phyloP scores from a whole-genome alignment of 345 rosid genomes.

The Garcia nutans region DNA sequence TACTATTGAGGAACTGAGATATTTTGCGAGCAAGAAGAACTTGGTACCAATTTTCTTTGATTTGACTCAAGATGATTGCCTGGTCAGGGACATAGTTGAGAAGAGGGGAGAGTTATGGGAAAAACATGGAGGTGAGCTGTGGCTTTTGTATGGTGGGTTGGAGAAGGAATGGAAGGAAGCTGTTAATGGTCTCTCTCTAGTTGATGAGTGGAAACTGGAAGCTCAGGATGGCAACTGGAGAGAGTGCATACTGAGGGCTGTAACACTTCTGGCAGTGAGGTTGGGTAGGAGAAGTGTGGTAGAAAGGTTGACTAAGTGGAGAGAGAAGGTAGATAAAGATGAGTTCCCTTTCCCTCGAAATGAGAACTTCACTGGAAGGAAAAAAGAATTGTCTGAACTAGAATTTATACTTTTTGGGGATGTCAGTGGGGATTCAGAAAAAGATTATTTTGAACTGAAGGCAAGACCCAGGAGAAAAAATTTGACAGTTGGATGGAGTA shows the following conservation, averaged over 20 bases:
- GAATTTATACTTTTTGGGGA: slow-evolving; percentile 91
- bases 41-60: slow-evolving; percentile 89
- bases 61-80: slow-evolving; percentile 73
- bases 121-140: slow-evolving; percentile 81
- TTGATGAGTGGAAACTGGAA: slow-evolving; percentile 89
- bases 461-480: slow-evolving; percentile 76
- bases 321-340: slow-evolving; percentile 73
- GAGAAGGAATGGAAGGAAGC: slow-evolving; percentile 98
- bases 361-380: slow-evolving; percentile 79
- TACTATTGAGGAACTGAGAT: slow-evolving; percentile 82
- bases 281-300: slow-evolving; percentile 91
- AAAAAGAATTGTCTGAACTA: slow-evolving; percentile 82
- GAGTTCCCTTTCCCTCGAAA: slow-evolving; percentile 88
- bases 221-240: slow-evolving; percentile 93
- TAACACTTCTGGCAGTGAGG: slow-evolving; percentile 65
- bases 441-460: slow-evolving; percentile 82
- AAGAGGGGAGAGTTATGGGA: slow-evolving; percentile 96
- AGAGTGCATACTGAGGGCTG: slow-evolving; percentile 74
- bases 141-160: slow-evolving; percentile 78
- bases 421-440: slow-evolving; percentile 65
- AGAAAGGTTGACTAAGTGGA: slow-evolving; percentile 78
- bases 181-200: slow-evolving; percentile 58
- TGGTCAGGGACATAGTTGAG: slow-evolving; percentile 90
- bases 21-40: slow-evolving; percentile 79
- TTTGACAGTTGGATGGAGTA: slow-evolving; percentile 68